Base-by-base conservation (phyloP, 1,284 basidiomycete genomes). In the Microstroma glucosiphilum region DNA sequence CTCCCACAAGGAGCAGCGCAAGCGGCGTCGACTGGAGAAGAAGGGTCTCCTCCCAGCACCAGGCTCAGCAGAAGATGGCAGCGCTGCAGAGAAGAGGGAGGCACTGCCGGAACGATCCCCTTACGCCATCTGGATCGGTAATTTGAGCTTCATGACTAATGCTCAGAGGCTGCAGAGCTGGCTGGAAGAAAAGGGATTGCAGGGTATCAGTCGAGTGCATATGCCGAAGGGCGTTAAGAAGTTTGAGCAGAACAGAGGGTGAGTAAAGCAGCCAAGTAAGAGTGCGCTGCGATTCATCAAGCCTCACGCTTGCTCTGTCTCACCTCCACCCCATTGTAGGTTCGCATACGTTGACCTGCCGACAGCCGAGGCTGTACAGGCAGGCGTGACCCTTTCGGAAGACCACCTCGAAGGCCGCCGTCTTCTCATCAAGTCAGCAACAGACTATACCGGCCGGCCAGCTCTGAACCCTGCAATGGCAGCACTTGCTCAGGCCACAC, bases 311-410 rank as follows among this genome's bases (percentile, higher is more conserved):
- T 64, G 62, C 60, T 67, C 55, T 40, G 46, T 54, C 58, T 56
- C 21, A 30, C 21, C 41, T 19, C 26, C 21, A 13, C 51, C 19
- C 51, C 21, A 48, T 11, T 11, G 30, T 71, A 96, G 93, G 42
- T 98, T 92, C 79, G 94, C 93, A 26, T 97, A 97, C 81, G 87
- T 96, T 64, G 94, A 98, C 81, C 92, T 98, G 78, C 85, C 87
- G 1, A 87, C 87, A 1, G 82, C 85, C 0, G 89, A 90, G 40
- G 86, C 85, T 19, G 89, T 93, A 73, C 79, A 80, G 0, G 81
- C 85, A 42, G 92, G 91, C 21, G 87, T 97, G 62, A 83, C 86
- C 0, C 82, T 90, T 53, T 90, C 89, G 9, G 94, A 98, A 78
- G 83, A 86, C 40, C 86, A 86, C 53, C 83, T 97, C 7, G 86